Evolutionary conservation across 1,139 yeast genomes (phyloP).

Genomic region (Yamadazyma conglobata): DNA sequence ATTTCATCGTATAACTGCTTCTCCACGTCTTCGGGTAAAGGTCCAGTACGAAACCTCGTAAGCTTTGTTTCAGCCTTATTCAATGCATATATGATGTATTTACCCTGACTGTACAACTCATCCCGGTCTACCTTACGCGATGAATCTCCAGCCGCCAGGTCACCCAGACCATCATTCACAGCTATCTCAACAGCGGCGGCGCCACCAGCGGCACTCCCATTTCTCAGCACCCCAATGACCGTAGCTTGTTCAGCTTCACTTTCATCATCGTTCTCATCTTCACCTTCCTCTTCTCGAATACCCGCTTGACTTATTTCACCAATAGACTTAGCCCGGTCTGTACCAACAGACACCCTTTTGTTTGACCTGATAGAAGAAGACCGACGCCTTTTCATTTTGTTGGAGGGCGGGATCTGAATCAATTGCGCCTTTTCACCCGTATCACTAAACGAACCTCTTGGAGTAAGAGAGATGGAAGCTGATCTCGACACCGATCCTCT

Average conservation of each 20-base stretch:
- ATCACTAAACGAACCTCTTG: constrained; percentile 12
- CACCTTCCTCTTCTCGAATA: constrained; percentile 5
- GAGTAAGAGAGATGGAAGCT: constrained; percentile 12
- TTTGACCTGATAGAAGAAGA: constrained; percentile 16
- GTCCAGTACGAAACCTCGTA: constrained; percentile 18
- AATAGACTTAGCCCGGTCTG: constrained; percentile 1
- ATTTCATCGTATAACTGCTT: background rate
- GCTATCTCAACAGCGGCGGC: too few relatives aligned
- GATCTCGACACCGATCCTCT: constrained; percentile 31
- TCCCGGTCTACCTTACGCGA: too few relatives aligned
- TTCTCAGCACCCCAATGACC: too few relatives aligned
- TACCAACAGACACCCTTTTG: constrained; percentile 12
- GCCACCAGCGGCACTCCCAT: too few relatives aligned
- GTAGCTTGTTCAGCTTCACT: too few relatives aligned
- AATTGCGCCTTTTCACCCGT: constrained; percentile 25
- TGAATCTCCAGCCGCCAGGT: too few relatives aligned
- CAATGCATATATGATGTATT: constrained; percentile 27
- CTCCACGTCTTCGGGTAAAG: constrained; percentile 5
- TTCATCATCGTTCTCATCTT: constrained; percentile 4
- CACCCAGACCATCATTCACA: too few relatives aligned
- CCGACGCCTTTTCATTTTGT: constrained; percentile 27
- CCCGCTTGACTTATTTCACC: constrained; percentile 1
- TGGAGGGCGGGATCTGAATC: constrained; percentile 35
- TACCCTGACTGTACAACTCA: constrained; percentile 10
- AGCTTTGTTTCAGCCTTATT: constrained; percentile 27